Evolutionary conservation across 129 eudicot genomes (phyloP).

Genomic region (Saposhnikovia divaricata): DNA sequence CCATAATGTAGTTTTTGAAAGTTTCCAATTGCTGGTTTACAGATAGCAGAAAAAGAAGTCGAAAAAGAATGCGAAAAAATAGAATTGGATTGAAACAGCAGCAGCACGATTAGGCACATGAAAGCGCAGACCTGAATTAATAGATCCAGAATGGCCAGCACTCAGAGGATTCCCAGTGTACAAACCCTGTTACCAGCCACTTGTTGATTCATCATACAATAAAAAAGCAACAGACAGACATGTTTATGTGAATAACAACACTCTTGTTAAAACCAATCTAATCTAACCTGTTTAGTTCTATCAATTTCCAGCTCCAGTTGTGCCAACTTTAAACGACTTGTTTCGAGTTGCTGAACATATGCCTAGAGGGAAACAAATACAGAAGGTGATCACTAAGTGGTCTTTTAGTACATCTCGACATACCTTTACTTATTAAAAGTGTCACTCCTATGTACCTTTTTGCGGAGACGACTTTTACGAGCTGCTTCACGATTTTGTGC

Average conservation of each 20-base stretch:
- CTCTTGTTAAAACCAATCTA: background rate
- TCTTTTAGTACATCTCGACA: background rate
- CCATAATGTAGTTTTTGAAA: too few species aligned
- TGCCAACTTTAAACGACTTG: slow-evolving; percentile 77
- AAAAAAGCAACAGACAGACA: background rate
- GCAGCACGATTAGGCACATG: background rate
- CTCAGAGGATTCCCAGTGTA: slow-evolving; percentile 37
- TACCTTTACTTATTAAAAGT: background rate
- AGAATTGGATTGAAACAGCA: too few species aligned
- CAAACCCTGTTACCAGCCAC: slow-evolving; percentile 42
- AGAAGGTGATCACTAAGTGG: background rate
- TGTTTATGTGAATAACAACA: background rate
- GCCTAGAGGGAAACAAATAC: slow-evolving; percentile 33
- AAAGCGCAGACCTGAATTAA: slow-evolving; percentile 48
- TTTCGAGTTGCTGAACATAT: slow-evolving; percentile 85
- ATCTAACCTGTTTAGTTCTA: slow-evolving; percentile 68
- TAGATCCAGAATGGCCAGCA: slow-evolving; percentile 32
- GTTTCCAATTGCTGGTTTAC: background rate
- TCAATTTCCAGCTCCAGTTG: slow-evolving; percentile 78
- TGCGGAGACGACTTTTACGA: slow-evolving; percentile 73
- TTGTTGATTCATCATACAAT: slow-evolving; percentile 13
- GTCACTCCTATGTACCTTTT: slow-evolving; percentile 45
- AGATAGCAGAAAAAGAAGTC: background rate
- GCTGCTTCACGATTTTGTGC: slow-evolving; percentile 99
- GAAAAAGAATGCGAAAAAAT: background rate